Conservation (phyloP, 257 asterid genomes). For the Jasminum sambac region DNA sequence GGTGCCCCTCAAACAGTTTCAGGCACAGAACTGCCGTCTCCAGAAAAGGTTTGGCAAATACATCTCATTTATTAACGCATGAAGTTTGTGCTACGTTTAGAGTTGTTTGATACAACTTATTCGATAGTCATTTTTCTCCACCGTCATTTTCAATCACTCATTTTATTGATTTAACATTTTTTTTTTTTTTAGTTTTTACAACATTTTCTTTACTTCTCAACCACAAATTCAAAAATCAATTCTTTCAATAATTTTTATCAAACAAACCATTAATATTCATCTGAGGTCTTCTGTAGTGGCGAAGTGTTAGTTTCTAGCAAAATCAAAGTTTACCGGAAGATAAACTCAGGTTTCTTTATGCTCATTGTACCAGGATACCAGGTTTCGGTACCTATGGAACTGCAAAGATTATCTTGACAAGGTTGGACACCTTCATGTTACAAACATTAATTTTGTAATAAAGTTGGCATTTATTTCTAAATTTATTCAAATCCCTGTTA, state of each 20-base stretch:
- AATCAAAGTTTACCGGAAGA: no score
- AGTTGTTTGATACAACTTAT: no score
- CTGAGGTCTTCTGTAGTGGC: no score
- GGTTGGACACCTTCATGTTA: constrained; percentile 35
- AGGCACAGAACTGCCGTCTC: constrained; percentile 49
- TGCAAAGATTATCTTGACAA: constrained; percentile 63
- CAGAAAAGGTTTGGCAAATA: constrained; percentile 46
- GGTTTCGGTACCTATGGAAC: constrained; percentile 71
- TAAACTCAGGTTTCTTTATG: not conserved
- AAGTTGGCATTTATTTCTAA: not conserved
- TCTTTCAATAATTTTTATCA: no score
- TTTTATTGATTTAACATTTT: no score
- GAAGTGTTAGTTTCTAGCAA: no score
- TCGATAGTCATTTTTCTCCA: no score
- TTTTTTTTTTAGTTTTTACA: no score
- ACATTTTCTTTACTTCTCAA: no score
- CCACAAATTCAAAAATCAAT: no score
- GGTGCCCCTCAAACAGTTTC: constrained; percentile 82
- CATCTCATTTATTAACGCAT: not conserved
- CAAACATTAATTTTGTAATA: not conserved
- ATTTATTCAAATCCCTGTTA: constrained; percentile 17
- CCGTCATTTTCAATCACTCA: no score
- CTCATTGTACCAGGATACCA: constrained; percentile 46
- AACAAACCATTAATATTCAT: no score
- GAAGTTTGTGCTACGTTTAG: not conserved